These are phyloP conservation scores for Hylodesmum podocarpum DNA, from an alignment of 306 rosid species.

Conservation along the genomic window DNA sequence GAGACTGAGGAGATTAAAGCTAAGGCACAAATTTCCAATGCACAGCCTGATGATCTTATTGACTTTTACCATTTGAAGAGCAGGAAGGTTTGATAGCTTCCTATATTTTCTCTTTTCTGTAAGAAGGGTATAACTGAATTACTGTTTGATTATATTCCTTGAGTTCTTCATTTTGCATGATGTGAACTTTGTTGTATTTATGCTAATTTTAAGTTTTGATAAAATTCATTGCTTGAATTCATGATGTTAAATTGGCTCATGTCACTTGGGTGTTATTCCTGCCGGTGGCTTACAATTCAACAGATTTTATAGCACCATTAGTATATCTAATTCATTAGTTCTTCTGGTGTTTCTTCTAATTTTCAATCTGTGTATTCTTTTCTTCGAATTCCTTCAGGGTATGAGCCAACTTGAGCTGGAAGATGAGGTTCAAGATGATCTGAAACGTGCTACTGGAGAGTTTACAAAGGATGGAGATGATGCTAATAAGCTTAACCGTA, in stretches of 20 bases:
- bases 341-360: background rate
- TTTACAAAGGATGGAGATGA: constrained; percentile 88
- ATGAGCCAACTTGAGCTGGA: constrained; percentile 99
- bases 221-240: constrained; percentile 2
- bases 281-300: background rate
- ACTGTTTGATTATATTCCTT: constrained; percentile 1
- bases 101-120: constrained; percentile 14
- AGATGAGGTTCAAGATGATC: constrained; percentile 99
- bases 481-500: constrained; percentile 91
- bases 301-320: background rate
- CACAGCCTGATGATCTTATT: constrained; percentile 98
- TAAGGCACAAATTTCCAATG: constrained; percentile 81
- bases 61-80: constrained; percentile 98
- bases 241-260: background rate
- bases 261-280: background rate
- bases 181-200: constrained; percentile 1
- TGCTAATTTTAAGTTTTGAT: background rate
- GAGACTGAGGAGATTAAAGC: constrained; percentile 89
- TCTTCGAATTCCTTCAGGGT: constrained; percentile 58
- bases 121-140: background rate
- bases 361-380: constrained; percentile 11
- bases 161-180: constrained; percentile 11
- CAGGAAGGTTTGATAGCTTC: constrained; percentile 68
- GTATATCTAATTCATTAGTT: background rate
- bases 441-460: constrained; percentile 99